A percentile compares a stretch with the other conserved stretches of the same genome.
These are phyloP conservation scores for Saccharomycopsis guyanensis DNA, from an alignment of 805 yeast genomes.

Conservation along the genomic window DNA sequence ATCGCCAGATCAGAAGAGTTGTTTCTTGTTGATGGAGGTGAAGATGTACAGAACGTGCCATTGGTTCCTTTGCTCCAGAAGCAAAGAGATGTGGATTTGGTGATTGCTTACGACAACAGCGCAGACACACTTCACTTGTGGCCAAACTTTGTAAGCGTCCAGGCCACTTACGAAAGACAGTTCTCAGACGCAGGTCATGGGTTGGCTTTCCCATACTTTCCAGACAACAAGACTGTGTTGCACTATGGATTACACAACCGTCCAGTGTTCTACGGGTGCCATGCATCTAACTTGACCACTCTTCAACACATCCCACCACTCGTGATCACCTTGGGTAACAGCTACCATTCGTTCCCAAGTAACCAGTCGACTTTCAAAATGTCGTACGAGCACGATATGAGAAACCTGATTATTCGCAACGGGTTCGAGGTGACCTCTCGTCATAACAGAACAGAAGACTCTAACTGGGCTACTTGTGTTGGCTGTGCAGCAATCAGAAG, in stretches of 20 bases:
- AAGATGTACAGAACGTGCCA: constrained; percentile 56
- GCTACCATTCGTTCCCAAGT: constrained; percentile 53
- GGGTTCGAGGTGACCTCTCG: constrained; percentile 67
- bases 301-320: constrained; percentile 57
- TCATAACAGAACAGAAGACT: constrained; percentile 57
- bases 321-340: constrained; percentile 67
- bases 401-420: constrained; percentile 52
- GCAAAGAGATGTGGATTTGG: constrained; percentile 48
- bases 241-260: constrained; percentile 51
- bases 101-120: constrained; percentile 58
- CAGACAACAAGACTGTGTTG: constrained; percentile 55
- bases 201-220: constrained; percentile 72
- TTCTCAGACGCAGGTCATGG: constrained; percentile 44
- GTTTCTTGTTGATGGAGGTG: constrained; percentile 64
- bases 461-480: constrained; percentile 63
- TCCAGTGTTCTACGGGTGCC: constrained; percentile 81
- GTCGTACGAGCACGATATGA: constrained; percentile 49
- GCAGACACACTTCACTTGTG: constrained; percentile 52
- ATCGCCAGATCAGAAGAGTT: constrained; percentile 37
- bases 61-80: constrained; percentile 52
- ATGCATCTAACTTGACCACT: constrained; percentile 51
- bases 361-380: constrained; percentile 69
- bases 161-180: constrained; percentile 50
- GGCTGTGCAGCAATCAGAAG: constrained; percentile 79
- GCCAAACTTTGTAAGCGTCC: constrained; percentile 62